Conservation (phyloP, 768 basidiomycete genomes). For the Lyophyllum shimeji region DNA sequence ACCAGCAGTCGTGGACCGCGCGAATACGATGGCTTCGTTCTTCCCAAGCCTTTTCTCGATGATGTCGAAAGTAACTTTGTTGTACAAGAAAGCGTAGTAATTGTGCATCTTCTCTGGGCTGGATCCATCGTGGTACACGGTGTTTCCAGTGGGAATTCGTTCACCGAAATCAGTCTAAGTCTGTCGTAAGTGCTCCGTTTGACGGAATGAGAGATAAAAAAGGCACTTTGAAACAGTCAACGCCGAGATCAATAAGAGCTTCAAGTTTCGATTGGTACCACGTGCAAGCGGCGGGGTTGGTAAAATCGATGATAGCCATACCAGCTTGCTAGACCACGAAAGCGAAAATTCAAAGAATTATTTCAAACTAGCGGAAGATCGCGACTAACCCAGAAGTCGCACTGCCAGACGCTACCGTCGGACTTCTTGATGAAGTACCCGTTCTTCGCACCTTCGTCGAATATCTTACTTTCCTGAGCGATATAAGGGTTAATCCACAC, state of each 20-base stretch:
- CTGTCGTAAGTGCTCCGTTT: neutral
- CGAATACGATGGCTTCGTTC: conserved; percentile 43
- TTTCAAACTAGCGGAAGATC: neutral
- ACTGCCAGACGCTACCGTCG: conserved; percentile 39
- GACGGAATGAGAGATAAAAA: conserved; percentile 28
- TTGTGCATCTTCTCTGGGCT: conserved; percentile 27
- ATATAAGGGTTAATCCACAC: conserved; percentile 46
- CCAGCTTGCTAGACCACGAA: conserved; percentile 33
- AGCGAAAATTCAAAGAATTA: neutral
- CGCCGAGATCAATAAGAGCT: conserved; percentile 39
- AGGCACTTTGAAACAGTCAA: conserved; percentile 37
- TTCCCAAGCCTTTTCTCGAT: conserved; percentile 36
- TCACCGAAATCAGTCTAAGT: conserved; percentile 30
- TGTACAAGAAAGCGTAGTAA: conserved; percentile 28
- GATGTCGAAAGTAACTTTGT: conserved; percentile 41
- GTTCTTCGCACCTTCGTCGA: conserved; percentile 38
- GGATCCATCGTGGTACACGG: conserved; percentile 25
- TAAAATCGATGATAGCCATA: conserved; percentile 45
- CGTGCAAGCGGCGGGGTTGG: conserved; percentile 38
- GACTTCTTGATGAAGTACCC: conserved; percentile 47
- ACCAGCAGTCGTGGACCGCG: conserved; percentile 45
- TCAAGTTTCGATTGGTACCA: conserved; percentile 44
- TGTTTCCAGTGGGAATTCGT: conserved; percentile 40
- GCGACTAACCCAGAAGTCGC: conserved; percentile 36
- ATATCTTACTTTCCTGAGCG: conserved; percentile 37